These are phyloP conservation scores for Nothopassalora personata DNA, from an alignment of 2,329 filamentous ascomycete genomes.

Conservation along the genomic window DNA sequence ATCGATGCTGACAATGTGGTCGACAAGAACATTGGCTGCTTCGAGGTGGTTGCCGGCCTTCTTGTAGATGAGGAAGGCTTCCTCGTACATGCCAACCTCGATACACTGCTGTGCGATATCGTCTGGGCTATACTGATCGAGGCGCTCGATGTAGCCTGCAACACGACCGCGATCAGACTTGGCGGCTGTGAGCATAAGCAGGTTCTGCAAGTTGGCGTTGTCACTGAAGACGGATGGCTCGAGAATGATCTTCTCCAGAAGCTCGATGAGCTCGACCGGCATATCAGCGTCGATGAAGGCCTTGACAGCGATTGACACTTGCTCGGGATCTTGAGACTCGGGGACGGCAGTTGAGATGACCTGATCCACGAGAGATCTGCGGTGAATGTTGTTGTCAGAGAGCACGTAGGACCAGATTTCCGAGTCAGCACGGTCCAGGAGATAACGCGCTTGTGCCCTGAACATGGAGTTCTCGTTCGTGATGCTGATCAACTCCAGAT, in stretches of 20 bases:
- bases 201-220: constrained; percentile 91
- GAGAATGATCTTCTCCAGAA: constrained; percentile 98
- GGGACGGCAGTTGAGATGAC: constrained; percentile 86
- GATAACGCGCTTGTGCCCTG: constrained; percentile 90
- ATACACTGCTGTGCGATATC: constrained; percentile 93
- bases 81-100: constrained; percentile 89
- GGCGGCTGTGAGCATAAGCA: constrained; percentile 91
- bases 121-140: constrained; percentile 82
- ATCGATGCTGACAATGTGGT: constrained; percentile 96
- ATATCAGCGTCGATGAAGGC: constrained; percentile 88
- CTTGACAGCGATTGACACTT: constrained; percentile 90
- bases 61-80: constrained; percentile 98
- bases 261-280: constrained; percentile 89
- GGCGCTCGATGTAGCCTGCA: constrained; percentile 91
- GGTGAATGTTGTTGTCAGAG: constrained; percentile 91
- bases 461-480: constrained; percentile 99
- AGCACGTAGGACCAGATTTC: constrained; percentile 96
- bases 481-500: constrained; percentile 92
- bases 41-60: constrained; percentile 86
- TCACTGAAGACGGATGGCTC: constrained; percentile 99
- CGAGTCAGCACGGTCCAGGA: constrained; percentile 79
- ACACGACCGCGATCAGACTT: constrained; percentile 94
- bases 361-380: constrained; percentile 89
- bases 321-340: constrained; percentile 85
- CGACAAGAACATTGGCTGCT: constrained; percentile 86